Base-by-base conservation (phyloP, 139 green algal species). In the Gonium pectorale region DNA sequence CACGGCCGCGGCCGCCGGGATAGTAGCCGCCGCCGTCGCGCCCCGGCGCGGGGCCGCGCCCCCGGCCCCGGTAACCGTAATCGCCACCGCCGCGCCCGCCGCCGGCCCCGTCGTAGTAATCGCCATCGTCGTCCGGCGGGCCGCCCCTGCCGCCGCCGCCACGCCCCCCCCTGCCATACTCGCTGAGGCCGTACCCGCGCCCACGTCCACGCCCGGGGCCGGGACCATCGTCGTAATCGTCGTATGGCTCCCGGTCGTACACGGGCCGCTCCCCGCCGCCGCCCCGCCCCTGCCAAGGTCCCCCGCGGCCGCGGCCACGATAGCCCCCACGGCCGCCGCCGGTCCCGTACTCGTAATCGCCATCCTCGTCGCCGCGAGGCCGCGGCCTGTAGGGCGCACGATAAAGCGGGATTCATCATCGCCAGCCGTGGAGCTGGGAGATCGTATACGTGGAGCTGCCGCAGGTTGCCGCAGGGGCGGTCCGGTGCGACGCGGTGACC, bases 211-310 rank as follows among this genome's bases (percentile, higher is more conserved):
- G 35, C 4, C 73, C 73, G 2, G n/a, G 9, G 3, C 60, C 60
- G 37, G 73, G 73, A 0, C 54, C 54, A 11, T 59, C 73, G 2
- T 81, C 37, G 27, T 81, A 56, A 29, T 29, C 43, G 38, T 63
- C 75, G 31, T 71, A 69, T 2, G 43, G 33, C 5, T 71, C 40
- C 19, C 59, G 59, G 29, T 81, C 74, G 56, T 81, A 81, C 74
- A 56, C 38, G 9, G 74, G 74, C 26, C 56, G 33, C 8, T 35
- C 67, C 8, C 67, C 26, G 43, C 35, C 31, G 21, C 71, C 51
- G 31, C 75, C 75, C 19, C 75, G 46, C 29, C 74, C 74, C 26
- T 69, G 40, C 75, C 75, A 82, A 3, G 59, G 75, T 13, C 74
- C 74, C 11, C 75, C 59, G 27, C 54, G 75, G 17, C 75, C 72